A percentile compares a stretch with the other conserved stretches of the same genome.
phyloP scores from a whole-genome alignment of 768 basidiomycete genomes.

The Tubosaeta sp. region DNA sequence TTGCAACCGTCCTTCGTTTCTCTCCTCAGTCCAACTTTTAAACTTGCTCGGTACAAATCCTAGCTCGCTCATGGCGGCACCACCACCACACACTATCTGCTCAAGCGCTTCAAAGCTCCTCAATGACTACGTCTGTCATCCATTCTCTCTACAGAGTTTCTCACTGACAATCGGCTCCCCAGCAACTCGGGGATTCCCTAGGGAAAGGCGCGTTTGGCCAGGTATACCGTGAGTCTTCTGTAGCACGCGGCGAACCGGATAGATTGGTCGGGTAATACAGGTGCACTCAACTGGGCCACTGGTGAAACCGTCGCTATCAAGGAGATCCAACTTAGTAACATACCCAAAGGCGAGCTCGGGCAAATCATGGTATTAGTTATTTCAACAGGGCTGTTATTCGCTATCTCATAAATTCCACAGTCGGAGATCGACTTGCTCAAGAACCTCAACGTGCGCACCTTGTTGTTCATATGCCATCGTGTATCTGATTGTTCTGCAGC shows the following conservation, averaged over 20 bases:
- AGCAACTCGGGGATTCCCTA: slow-evolving; percentile 97
- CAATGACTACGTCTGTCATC: slow-evolving; percentile 58
- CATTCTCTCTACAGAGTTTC: neutral
- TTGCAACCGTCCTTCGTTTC: slow-evolving; percentile 9
- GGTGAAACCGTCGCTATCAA: slow-evolving; percentile 99
- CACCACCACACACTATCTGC: slow-evolving; percentile 16
- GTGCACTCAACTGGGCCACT: slow-evolving; percentile 90
- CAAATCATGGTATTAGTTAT: slow-evolving; percentile 82
- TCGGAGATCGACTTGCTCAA: slow-evolving; percentile 97
- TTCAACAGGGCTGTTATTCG: neutral
- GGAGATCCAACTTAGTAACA: slow-evolving; percentile 92
- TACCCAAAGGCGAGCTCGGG: slow-evolving; percentile 87
- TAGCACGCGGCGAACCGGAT: slow-evolving; percentile 43
- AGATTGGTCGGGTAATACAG: slow-evolving; percentile 60
- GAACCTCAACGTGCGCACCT: slow-evolving; percentile 77
- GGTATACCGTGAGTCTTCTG: slow-evolving; percentile 75
- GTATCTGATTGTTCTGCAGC: slow-evolving; percentile 44
- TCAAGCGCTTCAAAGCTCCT: slow-evolving; percentile 46
- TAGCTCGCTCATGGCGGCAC: slow-evolving; percentile 19
- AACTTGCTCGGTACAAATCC: neutral
- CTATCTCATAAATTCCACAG: slow-evolving; percentile 37
- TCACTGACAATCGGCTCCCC: slow-evolving; percentile 8
- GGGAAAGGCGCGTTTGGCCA: slow-evolving; percentile 97
- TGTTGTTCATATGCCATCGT: neutral
- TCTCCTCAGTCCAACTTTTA: slow-evolving; percentile 3